These are phyloP conservation scores for Mycena leptocephala DNA, from an alignment of 768 basidiomycete species.

Conservation along the genomic window DNA sequence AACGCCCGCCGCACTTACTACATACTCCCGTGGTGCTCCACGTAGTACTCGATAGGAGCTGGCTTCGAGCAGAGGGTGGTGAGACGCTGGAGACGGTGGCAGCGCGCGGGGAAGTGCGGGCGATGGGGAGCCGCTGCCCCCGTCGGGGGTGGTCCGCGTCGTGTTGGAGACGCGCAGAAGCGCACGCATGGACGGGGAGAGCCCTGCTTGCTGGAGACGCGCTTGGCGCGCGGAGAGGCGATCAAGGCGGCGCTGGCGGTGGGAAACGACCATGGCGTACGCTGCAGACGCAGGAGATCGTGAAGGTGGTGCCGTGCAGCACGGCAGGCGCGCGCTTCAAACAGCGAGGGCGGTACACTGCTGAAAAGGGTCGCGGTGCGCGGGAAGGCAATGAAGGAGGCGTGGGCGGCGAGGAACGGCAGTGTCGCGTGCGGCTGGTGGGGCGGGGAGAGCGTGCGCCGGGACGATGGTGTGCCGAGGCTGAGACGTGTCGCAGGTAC, in stretches of 20 bases:
- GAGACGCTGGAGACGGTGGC: not conserved
- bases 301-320: not conserved
- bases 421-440: not conserved
- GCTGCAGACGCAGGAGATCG: not conserved
- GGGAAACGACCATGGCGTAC: not conserved
- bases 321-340: not conserved
- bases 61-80: not conserved
- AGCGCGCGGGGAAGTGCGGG: no score
- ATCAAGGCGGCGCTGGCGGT: not conserved
- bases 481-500: no score
- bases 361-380: not conserved
- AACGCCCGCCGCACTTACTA: not conserved
- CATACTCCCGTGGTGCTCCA: not conserved
- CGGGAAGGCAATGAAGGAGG: not conserved
- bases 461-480: no score
- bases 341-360: not conserved
- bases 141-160: no score
- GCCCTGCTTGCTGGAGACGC: not conserved
- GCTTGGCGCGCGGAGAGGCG: not conserved
- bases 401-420: not conserved
- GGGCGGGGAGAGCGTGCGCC: no score
- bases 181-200: no score
- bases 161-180: no score
- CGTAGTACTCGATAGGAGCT: not conserved
- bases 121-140: no score